Evolutionary conservation across 306 rosid species (phyloP).

Genomic region (Pueraria montana): DNA sequence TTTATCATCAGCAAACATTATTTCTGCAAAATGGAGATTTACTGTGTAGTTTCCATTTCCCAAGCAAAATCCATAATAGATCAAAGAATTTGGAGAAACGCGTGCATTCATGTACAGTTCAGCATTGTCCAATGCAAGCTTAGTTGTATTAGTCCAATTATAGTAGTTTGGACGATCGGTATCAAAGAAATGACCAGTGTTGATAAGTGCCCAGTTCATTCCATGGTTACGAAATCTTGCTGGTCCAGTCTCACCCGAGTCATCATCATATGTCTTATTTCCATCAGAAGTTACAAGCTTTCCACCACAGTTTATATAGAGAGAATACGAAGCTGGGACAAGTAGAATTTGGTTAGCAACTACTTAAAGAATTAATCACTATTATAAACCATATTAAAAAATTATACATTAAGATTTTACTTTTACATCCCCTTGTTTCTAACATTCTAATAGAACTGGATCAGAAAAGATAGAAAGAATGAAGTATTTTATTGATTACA

Average conservation of each 20-base stretch:
- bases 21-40: conserved; percentile 67
- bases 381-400: not conserved
- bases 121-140: conserved; percentile 48
- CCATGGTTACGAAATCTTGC: conserved; percentile 29
- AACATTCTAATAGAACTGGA: not conserved
- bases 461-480: not conserved
- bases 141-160: conserved; percentile 39
- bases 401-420: not conserved
- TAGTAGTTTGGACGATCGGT: conserved; percentile 27
- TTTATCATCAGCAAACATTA: conserved; percentile 43
- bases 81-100: conserved; percentile 69
- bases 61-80: conserved; percentile 67
- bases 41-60: conserved; percentile 64
- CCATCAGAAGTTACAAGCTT: not conserved
- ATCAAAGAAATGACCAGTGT: conserved; percentile 63
- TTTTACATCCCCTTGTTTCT: not conserved
- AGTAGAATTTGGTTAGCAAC: conserved; percentile 25
- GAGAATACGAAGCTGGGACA: conserved; percentile 44
- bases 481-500: not conserved
- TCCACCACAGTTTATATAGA: conserved; percentile 58
- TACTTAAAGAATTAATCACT: not conserved
- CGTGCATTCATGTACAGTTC: conserved; percentile 70
- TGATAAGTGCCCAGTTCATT: conserved; percentile 68
- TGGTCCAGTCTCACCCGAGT: not conserved
- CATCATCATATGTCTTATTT: conserved; percentile 44